Base-by-base conservation (phyloP, 1,284 basidiomycete genomes). In the Apiotrichum brassicae region DNA sequence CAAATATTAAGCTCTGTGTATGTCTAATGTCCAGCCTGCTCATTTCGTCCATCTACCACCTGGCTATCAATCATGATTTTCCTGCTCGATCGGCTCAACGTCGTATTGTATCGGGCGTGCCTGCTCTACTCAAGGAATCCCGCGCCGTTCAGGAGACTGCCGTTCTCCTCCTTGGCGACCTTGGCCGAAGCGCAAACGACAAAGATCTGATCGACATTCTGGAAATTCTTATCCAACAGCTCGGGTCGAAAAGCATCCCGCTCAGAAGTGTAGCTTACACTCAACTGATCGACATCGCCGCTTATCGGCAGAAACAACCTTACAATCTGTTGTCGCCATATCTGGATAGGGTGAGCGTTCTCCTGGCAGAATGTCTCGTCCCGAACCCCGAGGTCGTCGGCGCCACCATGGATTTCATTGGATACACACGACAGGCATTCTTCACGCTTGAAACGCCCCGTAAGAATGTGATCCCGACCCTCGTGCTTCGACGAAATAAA, bases 311-410 rank as follows among this genome's bases (percentile, higher is more conserved):
- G 36, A 88, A 86, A 61, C 76, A 82, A 0, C 79, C 83, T 0
- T 87, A 87, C 62, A 77, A 77, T 9, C 75, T 92, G 30, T 65
- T 89, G 9, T 79, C 79, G 3, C 86, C 87, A 0, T 83, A 84
- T 65, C 75, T 90, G 54, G 77, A 81, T 25, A 76, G 79, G 24
- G 78, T 93, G 46, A 82, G 85, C 1, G 79, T 83, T 1, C 81
- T 82, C 44, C 74, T 91, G 14, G 78, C 86, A 16, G 73, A 77
- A 23, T 79, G 79, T 33, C 75, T 86, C 39, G 76, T 75, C 37
- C 76, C 76, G 2, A 79, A 83, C 24, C 85, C 85, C 0, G 57
- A 63, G 6, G 60, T 68, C 34, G 56, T 74, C 6, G 51, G 58
- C 6, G 66, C 70, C 42, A 65, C 64, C 9, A 66, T 68, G 59